Evolutionary conservation across 805 yeast genomes (phyloP), one percentile per base, ranked within the genome.

Genomic region (Metschnikowia lunata): DNA sequence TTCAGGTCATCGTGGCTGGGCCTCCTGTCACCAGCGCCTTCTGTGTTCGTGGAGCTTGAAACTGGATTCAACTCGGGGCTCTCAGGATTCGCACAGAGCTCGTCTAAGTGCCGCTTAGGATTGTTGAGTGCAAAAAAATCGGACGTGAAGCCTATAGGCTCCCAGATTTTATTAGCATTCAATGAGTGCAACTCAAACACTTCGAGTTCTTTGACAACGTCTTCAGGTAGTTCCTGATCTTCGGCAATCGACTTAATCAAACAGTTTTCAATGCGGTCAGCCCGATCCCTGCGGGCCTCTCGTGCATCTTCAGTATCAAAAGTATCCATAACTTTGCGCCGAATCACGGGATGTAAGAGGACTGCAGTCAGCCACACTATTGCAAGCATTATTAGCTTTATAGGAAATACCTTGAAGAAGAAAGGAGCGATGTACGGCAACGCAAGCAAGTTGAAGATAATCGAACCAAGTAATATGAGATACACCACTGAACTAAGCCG

Each of bases 241-340:
- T 35, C 45, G n/a, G 44, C 35, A 5, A 43, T 38, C 31, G 45
- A 44, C 26, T 38, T 46, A 47, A 59, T 42, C 14, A 68, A 46
- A 18, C 60, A 56, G 18, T 57, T 55, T 54, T 85, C 90, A 14
- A 76, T 47, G 29, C 61, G 64, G 54, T 81, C 78, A 0, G 81
- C 69, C 30, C 70, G 50, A 6, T 78, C 71, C 40, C 81, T 58
- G 1, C 77, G 52, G 40, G 67, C 66, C 36, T 81, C 58, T 39
- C 90, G 63, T 1, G 87, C 82, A 4, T 83, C 87, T 59, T 84
- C 91, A 6, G 83, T 78, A 50, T 78, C 74, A 2, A 80, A 43
- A 43, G 62, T 61, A 23, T 73, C 69, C 36, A 83, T 65, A 3
- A 83, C 49, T 10, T 47, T 51, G 6, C 72, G 75, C 45, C 83